phyloP scores from a whole-genome alignment of 352 stramenopile species.

The Phytopythium chamaehyphon region DNA sequence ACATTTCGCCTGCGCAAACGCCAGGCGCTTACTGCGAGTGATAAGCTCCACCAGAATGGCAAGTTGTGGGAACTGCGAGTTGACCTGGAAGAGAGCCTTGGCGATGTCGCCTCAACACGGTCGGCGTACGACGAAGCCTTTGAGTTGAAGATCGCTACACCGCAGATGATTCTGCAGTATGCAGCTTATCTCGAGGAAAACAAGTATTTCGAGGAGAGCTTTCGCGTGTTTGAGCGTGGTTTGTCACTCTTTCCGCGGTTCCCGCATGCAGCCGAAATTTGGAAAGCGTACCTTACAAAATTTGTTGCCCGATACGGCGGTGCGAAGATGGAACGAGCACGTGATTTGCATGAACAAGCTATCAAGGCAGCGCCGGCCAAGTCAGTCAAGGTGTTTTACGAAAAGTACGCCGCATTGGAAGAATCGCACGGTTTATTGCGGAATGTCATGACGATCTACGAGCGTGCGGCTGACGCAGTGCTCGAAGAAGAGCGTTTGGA shows the following conservation, averaged over 20 bases:
- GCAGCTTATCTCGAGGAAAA: constrained; percentile 95
- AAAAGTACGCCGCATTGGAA: constrained; percentile 95
- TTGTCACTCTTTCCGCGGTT: constrained; percentile 86
- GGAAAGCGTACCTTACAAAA: constrained; percentile 92
- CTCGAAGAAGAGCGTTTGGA: constrained; percentile 89
- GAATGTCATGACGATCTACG: constrained; percentile 95
- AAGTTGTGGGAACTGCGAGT: constrained; percentile 97
- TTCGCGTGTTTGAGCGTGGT: constrained; percentile 91
- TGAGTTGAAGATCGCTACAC: constrained; percentile 96
- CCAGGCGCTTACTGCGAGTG: constrained; percentile 41
- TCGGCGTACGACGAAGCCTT: constrained; percentile 95
- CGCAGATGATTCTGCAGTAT: constrained; percentile 97
- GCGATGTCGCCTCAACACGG: constrained; percentile 92
- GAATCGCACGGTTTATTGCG: constrained; percentile 95
- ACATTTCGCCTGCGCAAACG: constrained; percentile 54
- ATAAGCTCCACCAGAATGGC: constrained; percentile 88
- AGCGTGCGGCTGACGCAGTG: constrained; percentile 89
- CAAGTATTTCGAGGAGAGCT: constrained; percentile 97
- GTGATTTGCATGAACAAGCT: constrained; percentile 97
- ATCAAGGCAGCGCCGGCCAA: constrained; percentile 79
- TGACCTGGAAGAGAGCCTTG: constrained; percentile 98
- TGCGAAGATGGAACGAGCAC: constrained; percentile 94
- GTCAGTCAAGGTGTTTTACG: constrained; percentile 79
- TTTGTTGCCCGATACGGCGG: constrained; percentile 96
- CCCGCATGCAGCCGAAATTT: constrained; percentile 95